Evolutionary conservation across 306 rosid species (phyloP).

Genomic region (Arachis stenosperma): DNA sequence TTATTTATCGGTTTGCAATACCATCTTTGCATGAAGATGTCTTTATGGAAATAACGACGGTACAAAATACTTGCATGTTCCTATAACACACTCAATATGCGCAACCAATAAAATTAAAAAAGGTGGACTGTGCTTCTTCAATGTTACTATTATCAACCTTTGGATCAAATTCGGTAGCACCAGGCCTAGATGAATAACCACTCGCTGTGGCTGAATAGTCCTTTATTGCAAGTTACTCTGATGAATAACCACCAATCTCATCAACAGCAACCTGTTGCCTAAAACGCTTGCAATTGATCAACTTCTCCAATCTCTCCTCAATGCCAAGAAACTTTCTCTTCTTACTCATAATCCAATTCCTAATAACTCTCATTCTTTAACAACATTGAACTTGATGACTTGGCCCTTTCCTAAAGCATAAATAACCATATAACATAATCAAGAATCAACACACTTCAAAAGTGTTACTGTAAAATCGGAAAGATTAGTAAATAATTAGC

Average conservation of each 20-base stretch:
- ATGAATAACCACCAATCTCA: slow-evolving; percentile 59
- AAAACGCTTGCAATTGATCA: slow-evolving; percentile 78
- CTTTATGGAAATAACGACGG: too few species aligned
- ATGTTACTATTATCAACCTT: slow-evolving; percentile 77
- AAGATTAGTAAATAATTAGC: too few species aligned
- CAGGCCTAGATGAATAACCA: slow-evolving; percentile 77
- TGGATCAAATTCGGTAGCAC: slow-evolving; percentile 70
- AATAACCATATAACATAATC: slow-evolving; percentile 3
- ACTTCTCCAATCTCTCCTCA: slow-evolving; percentile 53
- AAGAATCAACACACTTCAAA: too few species aligned
- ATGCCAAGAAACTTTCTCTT: slow-evolving; percentile 44
- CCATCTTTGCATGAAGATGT: too few species aligned
- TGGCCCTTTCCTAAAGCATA: not conserved
- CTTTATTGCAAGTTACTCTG: slow-evolving; percentile 87
- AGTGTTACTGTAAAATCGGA: too few species aligned
- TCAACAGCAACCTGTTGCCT: slow-evolving; percentile 64
- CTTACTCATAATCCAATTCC: slow-evolving; percentile 50
- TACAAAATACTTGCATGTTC: too few species aligned
- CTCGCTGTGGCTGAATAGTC: slow-evolving; percentile 96
- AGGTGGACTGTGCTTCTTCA: slow-evolving; percentile 88
- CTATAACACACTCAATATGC: not conserved
- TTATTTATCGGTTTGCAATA: too few species aligned
- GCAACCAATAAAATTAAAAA: slow-evolving; percentile 24
- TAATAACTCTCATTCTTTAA: slow-evolving; percentile 58
- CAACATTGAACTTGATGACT: slow-evolving; percentile 51